Percentiles rank a stretch among this genome's conserved stretches.
Conservation (phyloP, 2,329 filamentous ascomycete genomes). For the Aspergillus neotritici region DNA sequence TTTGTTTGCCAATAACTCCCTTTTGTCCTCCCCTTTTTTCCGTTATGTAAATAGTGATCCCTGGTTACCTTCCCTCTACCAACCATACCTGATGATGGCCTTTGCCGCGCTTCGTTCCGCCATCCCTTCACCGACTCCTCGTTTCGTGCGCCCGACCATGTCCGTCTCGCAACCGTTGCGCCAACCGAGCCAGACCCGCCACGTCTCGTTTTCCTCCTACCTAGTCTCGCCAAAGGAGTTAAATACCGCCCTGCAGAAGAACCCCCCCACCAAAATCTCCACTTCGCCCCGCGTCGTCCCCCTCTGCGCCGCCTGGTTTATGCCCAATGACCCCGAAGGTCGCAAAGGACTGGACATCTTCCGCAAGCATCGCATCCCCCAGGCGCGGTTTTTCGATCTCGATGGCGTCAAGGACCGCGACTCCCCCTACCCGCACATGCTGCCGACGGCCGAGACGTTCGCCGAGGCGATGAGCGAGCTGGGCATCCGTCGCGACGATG, state of each 20-base stretch:
- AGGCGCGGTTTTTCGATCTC: slow-evolving; percentile 91
- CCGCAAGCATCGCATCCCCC: slow-evolving; percentile 75
- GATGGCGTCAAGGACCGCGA: slow-evolving; percentile 83
- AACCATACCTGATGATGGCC: slow-evolving; percentile 28
- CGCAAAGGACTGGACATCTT: slow-evolving; percentile 77
- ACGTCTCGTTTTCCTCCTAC: slow-evolving; percentile 65
- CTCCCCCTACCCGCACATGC: slow-evolving; percentile 94
- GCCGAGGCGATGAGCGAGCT: slow-evolving; percentile 81
- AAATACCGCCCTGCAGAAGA: slow-evolving; percentile 72
- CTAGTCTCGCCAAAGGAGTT: slow-evolving; percentile 82
- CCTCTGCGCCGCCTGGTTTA: slow-evolving; percentile 90
- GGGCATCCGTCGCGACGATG: slow-evolving; percentile 81
- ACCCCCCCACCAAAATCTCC: slow-evolving; percentile 71
- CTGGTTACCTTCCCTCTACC: slow-evolving; percentile 1
- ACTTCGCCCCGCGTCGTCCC: slow-evolving; percentile 79
- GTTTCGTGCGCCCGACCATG: slow-evolving; percentile 24
- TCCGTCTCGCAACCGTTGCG: slow-evolving; percentile 18
- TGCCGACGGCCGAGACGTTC: slow-evolving; percentile 75
- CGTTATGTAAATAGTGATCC: slow-evolving; percentile 25
- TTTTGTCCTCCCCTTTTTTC: slow-evolving; percentile 1
- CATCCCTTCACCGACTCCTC: slow-evolving; percentile 16
- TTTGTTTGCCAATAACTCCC: neutral
- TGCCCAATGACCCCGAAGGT: slow-evolving; percentile 74
- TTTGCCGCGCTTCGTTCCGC: slow-evolving; percentile 30
- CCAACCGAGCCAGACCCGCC: slow-evolving; percentile 40